A percentile compares a stretch with the other conserved stretches of the same genome.
phyloP scores from a whole-genome alignment of 345 rosid genomes.

The Syzygium grande region DNA sequence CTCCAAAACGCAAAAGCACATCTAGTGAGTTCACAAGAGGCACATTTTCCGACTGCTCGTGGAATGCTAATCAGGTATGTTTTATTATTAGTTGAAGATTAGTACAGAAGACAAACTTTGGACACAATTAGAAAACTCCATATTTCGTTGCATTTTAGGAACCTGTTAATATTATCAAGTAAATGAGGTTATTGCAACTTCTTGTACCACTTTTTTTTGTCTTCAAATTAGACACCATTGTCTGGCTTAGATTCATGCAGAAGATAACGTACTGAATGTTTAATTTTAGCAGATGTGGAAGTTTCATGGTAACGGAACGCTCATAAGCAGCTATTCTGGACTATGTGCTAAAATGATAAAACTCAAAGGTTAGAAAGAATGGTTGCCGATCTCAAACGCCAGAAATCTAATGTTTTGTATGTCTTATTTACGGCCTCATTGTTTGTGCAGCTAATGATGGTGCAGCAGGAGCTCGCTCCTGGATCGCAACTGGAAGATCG shows the following conservation, averaged over 20 bases:
- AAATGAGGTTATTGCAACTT: neutral
- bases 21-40: constrained; percentile 48
- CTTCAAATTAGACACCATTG: neutral
- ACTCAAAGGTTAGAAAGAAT: constrained; percentile 31
- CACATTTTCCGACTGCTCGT: constrained; percentile 59
- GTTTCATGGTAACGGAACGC: constrained; percentile 43
- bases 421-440: neutral
- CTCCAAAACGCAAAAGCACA: constrained; percentile 53
- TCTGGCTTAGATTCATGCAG: neutral
- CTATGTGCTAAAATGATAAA: constrained; percentile 57
- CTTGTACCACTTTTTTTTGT: neutral
- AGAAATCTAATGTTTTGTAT: neutral
- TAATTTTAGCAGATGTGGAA: constrained; percentile 66
- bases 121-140: neutral
- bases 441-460: constrained; percentile 15
- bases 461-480: constrained; percentile 56
- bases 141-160: neutral
- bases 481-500: constrained; percentile 82
- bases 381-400: neutral
- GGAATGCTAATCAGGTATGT: constrained; percentile 73
- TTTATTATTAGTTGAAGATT: neutral
- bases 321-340: constrained; percentile 68
- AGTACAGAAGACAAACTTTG: neutral
- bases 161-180: neutral
- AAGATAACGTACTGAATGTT: neutral